Evolutionary conservation across 352 stramenopile genomes (phyloP).

Genomic region (Phytopythium vexans): DNA sequence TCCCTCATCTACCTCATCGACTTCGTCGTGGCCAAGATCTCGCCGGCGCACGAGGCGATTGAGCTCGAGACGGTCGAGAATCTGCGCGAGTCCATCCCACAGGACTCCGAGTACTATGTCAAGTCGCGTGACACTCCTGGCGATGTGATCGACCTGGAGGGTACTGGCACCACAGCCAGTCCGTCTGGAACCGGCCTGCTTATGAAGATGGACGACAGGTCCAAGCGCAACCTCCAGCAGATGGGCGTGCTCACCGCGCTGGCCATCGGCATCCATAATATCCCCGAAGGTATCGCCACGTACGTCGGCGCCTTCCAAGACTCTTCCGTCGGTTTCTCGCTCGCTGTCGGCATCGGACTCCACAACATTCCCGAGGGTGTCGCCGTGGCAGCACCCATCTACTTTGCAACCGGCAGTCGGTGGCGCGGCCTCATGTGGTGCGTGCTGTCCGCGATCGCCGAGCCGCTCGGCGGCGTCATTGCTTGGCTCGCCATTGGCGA

Average conservation of each 20-base stretch:
- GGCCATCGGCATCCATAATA: constrained; percentile 95
- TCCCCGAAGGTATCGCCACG: constrained; percentile 95
- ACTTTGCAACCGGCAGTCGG: constrained; percentile 93
- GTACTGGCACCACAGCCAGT: constrained; percentile 12
- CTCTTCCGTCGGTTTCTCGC: constrained; percentile 77
- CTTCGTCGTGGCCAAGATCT: constrained; percentile 24
- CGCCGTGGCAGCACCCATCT: constrained; percentile 94
- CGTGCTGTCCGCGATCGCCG: constrained; percentile 84
- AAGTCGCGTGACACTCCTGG: constrained; percentile 12
- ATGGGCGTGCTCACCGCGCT: constrained; percentile 91
- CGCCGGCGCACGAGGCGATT: constrained; percentile 17
- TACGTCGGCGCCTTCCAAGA: constrained; percentile 90
- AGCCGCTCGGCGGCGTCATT: constrained; percentile 87
- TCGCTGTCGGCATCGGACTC: constrained; percentile 92
- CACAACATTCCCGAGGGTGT: constrained; percentile 97
- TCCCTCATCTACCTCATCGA: constrained; percentile 39
- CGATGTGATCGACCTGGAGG: constrained; percentile 12
- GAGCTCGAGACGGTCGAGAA: constrained; percentile 27
- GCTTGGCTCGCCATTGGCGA: constrained; percentile 84
- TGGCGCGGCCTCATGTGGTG: constrained; percentile 93
- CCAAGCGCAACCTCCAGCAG: constrained; percentile 49
- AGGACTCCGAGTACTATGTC: constrained; percentile 8
- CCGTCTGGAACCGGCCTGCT: constrained; percentile 5
- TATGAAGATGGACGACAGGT: constrained; percentile 30
- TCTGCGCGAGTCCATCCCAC: constrained; percentile 17